Evolutionary conservation across 2,329 filamentous ascomycete species (phyloP), one percentile per base, ranked within the genome.

Genomic region (Diaporthe vexans): DNA sequence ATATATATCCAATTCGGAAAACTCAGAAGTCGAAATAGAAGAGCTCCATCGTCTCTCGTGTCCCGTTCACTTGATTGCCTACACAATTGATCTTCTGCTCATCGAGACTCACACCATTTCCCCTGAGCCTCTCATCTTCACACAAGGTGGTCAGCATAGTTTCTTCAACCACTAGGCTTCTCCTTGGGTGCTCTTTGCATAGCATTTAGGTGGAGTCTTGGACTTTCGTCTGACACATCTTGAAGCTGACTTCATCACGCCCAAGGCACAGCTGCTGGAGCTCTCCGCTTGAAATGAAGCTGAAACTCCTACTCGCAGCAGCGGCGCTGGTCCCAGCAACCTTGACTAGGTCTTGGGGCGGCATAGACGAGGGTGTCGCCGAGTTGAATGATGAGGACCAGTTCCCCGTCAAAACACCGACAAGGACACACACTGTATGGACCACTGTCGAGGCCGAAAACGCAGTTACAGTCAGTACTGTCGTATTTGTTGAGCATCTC

Each of bases 401-500:
- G 10, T 6, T 35, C 3, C 43, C 43, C n/a, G 24, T 51, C 21
- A 46, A 29, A 7, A n/a, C n/a, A 40, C 19, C 35, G 37, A 61
- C 8, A 2, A 19, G 21, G 40, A 43, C 40, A 43, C 40, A 51
- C 19, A 48, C 46, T 2, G 19, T 63, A 48, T 35, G n/a, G 17
- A 35, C 21, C 33, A 21, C 33, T 24, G 19, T 10, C 40, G 15
- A 19, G 17, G 40, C 40, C 5, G 21, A n/a, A 4, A 37, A 13
- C 21, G 13, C n/a, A 35, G 13, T 37, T 17, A 21, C 59, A 19
- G 19, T 48, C 59, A 65, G 59, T n/a, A 65, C 59, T 33, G 40
- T 65, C 59, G 59, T 65, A 9, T 48, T 65, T 5, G 40, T 65
- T 29, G 59, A 48, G 59, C 24, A 48, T 19, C 17, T 48, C 59